Conservation (phyloP, 495 filamentous ascomycete genomes). For the Parathielavia appendiculata region DNA sequence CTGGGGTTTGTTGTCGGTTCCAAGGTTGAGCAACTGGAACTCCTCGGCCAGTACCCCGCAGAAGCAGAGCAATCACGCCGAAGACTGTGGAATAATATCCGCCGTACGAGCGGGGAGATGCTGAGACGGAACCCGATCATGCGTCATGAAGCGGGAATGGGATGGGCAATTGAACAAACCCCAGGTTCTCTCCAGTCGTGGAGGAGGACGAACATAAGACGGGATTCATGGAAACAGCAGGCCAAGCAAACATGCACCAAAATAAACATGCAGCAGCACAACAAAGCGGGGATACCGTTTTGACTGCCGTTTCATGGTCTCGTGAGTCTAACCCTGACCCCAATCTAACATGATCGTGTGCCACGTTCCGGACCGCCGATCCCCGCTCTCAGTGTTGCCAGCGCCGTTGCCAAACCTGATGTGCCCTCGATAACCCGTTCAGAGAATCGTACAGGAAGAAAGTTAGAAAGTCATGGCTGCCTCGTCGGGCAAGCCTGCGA, state of each 20-base stretch:
- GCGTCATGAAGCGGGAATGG: no score
- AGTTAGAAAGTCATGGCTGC: constrained; percentile 1
- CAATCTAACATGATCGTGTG: constrained; percentile 3
- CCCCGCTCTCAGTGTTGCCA: neutral
- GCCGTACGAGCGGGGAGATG: no score
- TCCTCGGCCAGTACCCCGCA: no score
- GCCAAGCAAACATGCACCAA: neutral
- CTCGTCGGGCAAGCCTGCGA: neutral
- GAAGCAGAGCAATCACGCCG: no score
- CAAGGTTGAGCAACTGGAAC: no score
- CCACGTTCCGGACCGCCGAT: neutral
- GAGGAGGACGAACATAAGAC: no score
- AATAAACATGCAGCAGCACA: neutral
- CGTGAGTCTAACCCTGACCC: constrained; percentile 4
- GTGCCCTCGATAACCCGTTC: neutral
- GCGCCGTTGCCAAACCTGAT: neutral
- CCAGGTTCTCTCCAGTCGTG: no score
- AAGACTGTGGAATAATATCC: no score
- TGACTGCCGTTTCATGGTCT: neutral
- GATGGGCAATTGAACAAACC: no score
- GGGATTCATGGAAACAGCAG: no score
- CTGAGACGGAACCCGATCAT: no score
- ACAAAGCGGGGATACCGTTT: neutral
- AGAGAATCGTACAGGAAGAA: neutral
- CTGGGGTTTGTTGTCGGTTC: no score